Base-by-base conservation (phyloP, 2,329 filamentous ascomycete species). In the Colletotrichum tofieldiae region DNA sequence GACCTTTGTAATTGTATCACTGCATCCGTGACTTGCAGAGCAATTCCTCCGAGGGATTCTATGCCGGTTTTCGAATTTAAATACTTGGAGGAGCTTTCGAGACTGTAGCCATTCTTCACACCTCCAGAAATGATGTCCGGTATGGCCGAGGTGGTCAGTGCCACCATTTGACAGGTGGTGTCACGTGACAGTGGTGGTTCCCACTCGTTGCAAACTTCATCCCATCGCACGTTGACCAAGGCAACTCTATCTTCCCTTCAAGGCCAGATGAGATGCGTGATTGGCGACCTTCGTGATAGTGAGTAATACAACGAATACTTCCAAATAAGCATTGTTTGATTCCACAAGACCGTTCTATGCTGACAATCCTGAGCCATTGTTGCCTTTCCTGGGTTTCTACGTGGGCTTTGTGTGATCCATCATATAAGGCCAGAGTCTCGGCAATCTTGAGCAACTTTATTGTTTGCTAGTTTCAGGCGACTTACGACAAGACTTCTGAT, bases 201-300 rank as follows among this genome's bases (percentile, higher is more conserved):
- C 61, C 61, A 55, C 61, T 26, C 20, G 9, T 26, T 23, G 37
- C 49, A 64, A 64, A 64, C 61, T 64, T 64, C 61, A 45, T 45
- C 8, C 26, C 12, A 32, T 32, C 37, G n/a, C 37, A 23, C 16
- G 20, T 29, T 6, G n/a, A 16, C 37, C 2, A 11, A 18, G 12
- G 14, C n/a, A 26, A 29, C 26, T 49, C 29, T 12, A 26, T 39
- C 26, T 64, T 8, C 4, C 26, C 18, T 16, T 23, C 29, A 2
- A n/a, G 35, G 18, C 26, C 12, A 2, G 26, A 23, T 18, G 23
- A n/a, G 7, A 55, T 45, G 26, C 37, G 23, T 29, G 16, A 32
- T 23, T 18, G 8, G 35, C 49, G 45, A 11, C 3, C 20, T 52
- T 41, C 12, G 3, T 12, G 9, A 52, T 52, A 52, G 45, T 51